Conservation (phyloP, 305 asterid genomes). For the Fraxinus angustifolia region DNA sequence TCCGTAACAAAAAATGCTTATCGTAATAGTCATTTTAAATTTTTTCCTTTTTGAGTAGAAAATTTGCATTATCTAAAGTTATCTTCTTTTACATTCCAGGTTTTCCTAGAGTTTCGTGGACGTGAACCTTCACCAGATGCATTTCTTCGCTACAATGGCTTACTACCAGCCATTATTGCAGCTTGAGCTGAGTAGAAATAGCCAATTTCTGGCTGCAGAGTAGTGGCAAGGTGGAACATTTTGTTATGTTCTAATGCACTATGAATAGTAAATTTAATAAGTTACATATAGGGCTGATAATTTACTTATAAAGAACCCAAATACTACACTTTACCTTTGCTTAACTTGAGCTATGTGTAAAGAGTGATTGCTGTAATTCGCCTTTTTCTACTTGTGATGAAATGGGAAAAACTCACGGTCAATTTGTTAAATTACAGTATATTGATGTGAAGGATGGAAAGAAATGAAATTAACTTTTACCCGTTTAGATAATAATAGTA, state of each 20-base stretch:
- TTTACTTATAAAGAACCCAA: not conserved
- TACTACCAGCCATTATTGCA: conserved; percentile 26
- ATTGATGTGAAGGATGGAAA: not conserved
- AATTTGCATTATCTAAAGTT: not conserved
- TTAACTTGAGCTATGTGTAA: not conserved
- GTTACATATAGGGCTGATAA: not conserved
- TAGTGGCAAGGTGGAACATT: not conserved
- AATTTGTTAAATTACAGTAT: not conserved
- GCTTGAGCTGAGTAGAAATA: not conserved
- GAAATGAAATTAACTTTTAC: not conserved
- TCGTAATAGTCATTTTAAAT: not conserved
- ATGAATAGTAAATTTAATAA: not conserved
- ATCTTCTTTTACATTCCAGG: conserved; percentile 21
- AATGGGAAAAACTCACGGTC: not conserved
- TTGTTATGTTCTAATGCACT: not conserved
- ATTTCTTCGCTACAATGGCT: conserved; percentile 44
- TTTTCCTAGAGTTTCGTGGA: conserved; percentile 45
- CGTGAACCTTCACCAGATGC: conserved; percentile 45
- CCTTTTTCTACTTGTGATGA: not conserved
- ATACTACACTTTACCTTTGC: not conserved
- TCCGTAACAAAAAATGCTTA: not conserved
- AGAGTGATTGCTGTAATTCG: not conserved
- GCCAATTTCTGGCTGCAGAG: not conserved
- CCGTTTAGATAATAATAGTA: not conserved
- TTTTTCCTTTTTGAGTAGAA: not conserved